Base-by-base conservation (phyloP, 1,284 basidiomycete genomes). In the Moesziomyces globuligerus region DNA sequence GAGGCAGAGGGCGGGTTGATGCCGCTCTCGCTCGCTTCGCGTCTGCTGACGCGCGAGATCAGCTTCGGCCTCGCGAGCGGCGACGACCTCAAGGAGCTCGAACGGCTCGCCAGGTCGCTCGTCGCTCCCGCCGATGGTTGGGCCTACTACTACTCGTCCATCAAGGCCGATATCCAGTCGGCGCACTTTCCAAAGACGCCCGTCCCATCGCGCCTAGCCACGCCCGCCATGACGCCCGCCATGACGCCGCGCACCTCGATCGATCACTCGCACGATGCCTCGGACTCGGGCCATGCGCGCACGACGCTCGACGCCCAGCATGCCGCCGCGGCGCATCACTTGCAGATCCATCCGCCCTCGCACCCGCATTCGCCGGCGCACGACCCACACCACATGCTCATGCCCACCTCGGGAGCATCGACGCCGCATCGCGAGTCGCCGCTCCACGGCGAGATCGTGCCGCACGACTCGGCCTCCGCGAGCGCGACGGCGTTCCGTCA, bases 1-100 rank as follows among this genome's bases (percentile, higher is more conserved):
- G 84, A 85, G 56, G 85, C 88, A 11, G 90, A 91, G 76, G 85
- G 82, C 1, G 86, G 83, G 3, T 83, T 91, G 1, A 81, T 86
- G 17, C 85, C 86, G 0, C 83, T 91, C 1, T 85, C 86, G 6
- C 85, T 86, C 6, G 84, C 87, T 0, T 85, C 85, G 0, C 85
- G 88, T 4, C 83, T 91, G 1, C 83, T 91, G 25, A 85, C 83
- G 32, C 86, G 87, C 26, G 90, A 92, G 72, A 78, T 91, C 25
- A 85, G 88, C 20, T 91, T 87, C 75, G 86, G 86, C 2, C 85
- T 90, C 2, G 89, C 89, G 67, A 59, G 32, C 11, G 90, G 90
- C 0, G 82, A 80, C 1, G 89, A 91, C 74, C 88, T 89, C 51
- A 78, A 79, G 1, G 80, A 81, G 0, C 84, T 92, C 24, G 89